Conservation (phyloP, 2,329 filamentous ascomycete species). For the Aspergillus pseudonomiae region DNA sequence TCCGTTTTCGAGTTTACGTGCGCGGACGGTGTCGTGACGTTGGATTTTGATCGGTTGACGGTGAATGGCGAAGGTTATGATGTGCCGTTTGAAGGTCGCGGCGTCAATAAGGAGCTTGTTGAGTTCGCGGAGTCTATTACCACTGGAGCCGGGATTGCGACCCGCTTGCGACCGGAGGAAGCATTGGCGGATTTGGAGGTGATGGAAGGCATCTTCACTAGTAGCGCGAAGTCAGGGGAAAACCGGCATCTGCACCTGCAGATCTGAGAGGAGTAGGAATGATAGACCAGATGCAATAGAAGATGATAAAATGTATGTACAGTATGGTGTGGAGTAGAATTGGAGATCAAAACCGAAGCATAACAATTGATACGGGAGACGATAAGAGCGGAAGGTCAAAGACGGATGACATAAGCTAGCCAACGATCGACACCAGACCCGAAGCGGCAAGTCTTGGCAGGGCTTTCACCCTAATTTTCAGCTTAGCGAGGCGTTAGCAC, state of each 20-base stretch:
- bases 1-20: conserved; percentile 55
- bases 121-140: conserved; percentile 56
- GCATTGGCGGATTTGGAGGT: conserved; percentile 57
- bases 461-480: conserved; percentile 29
- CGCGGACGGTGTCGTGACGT: conserved; percentile 54
- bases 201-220: conserved; percentile 40
- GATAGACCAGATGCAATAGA: not conserved
- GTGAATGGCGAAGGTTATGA: conserved; percentile 43
- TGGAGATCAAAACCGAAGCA: not conserved
- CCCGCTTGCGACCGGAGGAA: conserved; percentile 53
- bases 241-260: conserved; percentile 30
- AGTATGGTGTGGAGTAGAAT: not conserved
- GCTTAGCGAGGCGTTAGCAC: conserved; percentile 41
- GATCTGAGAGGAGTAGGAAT: conserved; percentile 7
- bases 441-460: conserved; percentile 1
- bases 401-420: not conserved
- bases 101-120: conserved; percentile 56
- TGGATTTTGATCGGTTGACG: conserved; percentile 41
- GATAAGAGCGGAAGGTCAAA: not conserved
- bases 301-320: not conserved
- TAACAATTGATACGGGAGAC: not conserved
- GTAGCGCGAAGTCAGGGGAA: conserved; percentile 35
- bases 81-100: conserved; percentile 52
- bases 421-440: not conserved
- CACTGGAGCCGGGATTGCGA: conserved; percentile 44